Evolutionary conservation across 192 early-diverging fungal genomes (phyloP).

Genomic region (Mortierella hygrophila): DNA sequence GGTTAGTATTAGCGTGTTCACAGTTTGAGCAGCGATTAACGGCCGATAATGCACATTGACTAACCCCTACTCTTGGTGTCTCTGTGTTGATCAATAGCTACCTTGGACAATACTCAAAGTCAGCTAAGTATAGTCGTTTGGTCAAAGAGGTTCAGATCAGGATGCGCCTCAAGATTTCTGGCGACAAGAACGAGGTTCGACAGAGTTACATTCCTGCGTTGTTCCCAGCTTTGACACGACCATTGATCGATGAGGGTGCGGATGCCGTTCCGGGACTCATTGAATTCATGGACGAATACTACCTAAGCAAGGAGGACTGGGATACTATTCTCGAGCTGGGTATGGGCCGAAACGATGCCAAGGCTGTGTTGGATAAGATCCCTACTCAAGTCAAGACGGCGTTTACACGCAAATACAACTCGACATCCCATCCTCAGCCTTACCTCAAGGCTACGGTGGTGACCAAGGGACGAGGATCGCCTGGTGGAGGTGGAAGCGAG

Average conservation of each 20-base stretch:
- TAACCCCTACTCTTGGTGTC: neutral
- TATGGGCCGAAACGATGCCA: conserved; percentile 64
- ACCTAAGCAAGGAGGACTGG: conserved; percentile 88
- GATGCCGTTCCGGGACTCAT: conserved; percentile 82
- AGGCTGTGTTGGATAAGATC: conserved; percentile 63
- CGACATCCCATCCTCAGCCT: conserved; percentile 69
- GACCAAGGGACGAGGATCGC: conserved; percentile 36
- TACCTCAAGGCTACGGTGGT: conserved; percentile 57
- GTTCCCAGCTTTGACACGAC: conserved; percentile 63
- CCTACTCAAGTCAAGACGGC: conserved; percentile 76
- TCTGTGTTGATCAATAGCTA: conserved; percentile 70
- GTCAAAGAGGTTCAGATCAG: conserved; percentile 90
- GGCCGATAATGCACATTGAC: neutral
- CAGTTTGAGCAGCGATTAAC: neutral
- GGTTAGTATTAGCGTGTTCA: conserved; percentile 1
- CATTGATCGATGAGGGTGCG: conserved; percentile 61
- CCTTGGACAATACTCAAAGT: conserved; percentile 92
- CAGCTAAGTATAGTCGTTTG: conserved; percentile 74
- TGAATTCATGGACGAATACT: conserved; percentile 92
- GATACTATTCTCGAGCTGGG: conserved; percentile 90
- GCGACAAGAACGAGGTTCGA: conserved; percentile 89
- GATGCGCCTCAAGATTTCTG: conserved; percentile 84
- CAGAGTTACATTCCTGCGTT: conserved; percentile 88
- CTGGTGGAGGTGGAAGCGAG: conserved; percentile 30
- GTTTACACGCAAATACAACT: conserved; percentile 83